phyloP scores from a whole-genome alignment of 306 rosid genomes.

The Glycyrrhiza uralensis region DNA sequence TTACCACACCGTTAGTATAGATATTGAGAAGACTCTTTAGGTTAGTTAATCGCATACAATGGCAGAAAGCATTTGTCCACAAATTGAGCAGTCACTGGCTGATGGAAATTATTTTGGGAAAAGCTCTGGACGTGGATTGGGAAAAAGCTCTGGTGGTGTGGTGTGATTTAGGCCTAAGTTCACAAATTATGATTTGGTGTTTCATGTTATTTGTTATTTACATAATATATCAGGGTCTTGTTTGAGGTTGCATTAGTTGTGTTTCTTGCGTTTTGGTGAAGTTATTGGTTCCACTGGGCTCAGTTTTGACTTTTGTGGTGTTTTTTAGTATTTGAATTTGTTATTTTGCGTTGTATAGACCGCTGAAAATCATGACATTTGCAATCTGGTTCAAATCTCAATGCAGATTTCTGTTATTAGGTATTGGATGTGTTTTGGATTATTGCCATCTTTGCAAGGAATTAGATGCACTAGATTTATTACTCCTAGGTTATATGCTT shows the following conservation, averaged over 20 bases:
- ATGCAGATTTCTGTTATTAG: neutral
- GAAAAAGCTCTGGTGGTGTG: neutral
- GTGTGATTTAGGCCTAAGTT: neutral
- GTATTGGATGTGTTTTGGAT: neutral
- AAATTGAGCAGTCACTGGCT: no score
- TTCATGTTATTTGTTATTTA: neutral
- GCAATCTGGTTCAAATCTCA: neutral
- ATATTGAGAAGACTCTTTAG: neutral
- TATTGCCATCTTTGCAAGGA: neutral
- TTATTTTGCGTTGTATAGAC: neutral
- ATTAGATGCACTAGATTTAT: neutral
- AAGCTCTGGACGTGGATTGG: neutral
- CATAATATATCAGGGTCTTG: neutral
- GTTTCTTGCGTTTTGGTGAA: neutral
- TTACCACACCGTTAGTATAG: neutral
- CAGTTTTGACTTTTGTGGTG: neutral
- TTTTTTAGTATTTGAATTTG: neutral
- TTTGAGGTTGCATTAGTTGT: neutral
- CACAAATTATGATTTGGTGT: neutral
- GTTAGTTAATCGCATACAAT: neutral
- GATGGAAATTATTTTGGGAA: constrained; percentile 1
- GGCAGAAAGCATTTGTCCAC: neutral
- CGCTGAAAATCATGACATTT: neutral
- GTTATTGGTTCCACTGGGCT: constrained; percentile 5
- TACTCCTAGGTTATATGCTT: neutral